These are phyloP conservation scores for Tricholomella constricta DNA, from an alignment of 768 basidiomycete genomes.

Conservation along the genomic window DNA sequence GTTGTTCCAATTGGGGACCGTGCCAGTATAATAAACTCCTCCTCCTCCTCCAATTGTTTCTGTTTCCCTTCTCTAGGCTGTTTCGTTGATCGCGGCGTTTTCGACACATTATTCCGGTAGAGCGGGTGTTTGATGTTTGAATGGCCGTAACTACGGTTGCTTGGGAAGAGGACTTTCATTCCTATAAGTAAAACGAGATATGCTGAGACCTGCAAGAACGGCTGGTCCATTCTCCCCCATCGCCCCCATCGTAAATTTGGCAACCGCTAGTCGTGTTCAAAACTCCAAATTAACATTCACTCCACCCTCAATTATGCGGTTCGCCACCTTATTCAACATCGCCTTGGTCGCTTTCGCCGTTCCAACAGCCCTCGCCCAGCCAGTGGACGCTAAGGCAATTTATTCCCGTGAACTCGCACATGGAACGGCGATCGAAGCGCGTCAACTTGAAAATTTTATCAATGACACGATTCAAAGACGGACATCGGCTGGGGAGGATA, in stretches of 20 bases:
- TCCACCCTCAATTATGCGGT: neutral
- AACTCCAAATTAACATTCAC: neutral
- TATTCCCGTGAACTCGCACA: neutral
- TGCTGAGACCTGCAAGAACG: neutral
- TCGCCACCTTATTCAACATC: neutral
- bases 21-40: too few relatives aligned
- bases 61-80: too few relatives aligned
- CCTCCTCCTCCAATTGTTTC: too few relatives aligned
- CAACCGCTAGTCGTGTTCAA: neutral
- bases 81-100: too few relatives aligned
- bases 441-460: neutral
- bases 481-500: neutral
- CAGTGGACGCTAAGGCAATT: neutral
- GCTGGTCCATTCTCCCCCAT: conserved; percentile 5
- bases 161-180: too few relatives aligned
- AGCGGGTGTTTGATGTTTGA: too few relatives aligned
- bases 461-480: neutral
- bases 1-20: too few relatives aligned
- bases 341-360: neutral
- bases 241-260: neutral
- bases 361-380: neutral
- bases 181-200: too few relatives aligned
- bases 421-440: neutral
- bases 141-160: too few relatives aligned
- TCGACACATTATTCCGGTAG: too few relatives aligned